These are phyloP conservation scores for Dissophora ornata DNA, from an alignment of 192 early-diverging fungal species.

Conservation along the genomic window DNA sequence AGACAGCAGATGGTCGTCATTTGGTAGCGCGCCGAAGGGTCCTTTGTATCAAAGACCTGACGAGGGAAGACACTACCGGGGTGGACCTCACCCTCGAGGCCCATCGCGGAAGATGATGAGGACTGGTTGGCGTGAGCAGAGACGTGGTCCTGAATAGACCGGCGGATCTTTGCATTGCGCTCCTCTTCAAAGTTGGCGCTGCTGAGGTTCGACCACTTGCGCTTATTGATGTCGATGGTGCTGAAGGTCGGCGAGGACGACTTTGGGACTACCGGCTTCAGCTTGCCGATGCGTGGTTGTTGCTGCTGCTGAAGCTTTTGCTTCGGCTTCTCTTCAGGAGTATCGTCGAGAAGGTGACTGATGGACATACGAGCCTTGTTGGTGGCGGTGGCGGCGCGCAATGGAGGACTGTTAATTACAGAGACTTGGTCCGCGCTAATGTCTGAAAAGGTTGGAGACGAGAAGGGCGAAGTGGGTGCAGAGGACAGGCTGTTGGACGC, in stretches of 20 bases:
- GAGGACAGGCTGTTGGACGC: slow-evolving; percentile 26
- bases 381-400: slow-evolving; percentile 6
- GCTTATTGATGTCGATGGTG: slow-evolving; percentile 37
- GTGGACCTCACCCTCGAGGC: not conserved
- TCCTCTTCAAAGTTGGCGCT: slow-evolving; percentile 51
- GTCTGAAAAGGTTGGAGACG: slow-evolving; percentile 5
- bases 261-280: slow-evolving; percentile 7
- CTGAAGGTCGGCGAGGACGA: slow-evolving; percentile 24
- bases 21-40: slow-evolving; percentile 42
- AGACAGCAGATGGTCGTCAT: slow-evolving; percentile 85
- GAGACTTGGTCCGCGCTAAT: not conserved
- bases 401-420: slow-evolving; percentile 13
- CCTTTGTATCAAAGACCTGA: slow-evolving; percentile 29
- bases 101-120: slow-evolving; percentile 9
- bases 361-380: slow-evolving; percentile 51
- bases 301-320: slow-evolving; percentile 20
- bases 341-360: slow-evolving; percentile 39
- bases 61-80: slow-evolving; percentile 10
- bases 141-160: slow-evolving; percentile 56
- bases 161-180: slow-evolving; percentile 58
- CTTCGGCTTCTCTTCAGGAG: slow-evolving; percentile 3
- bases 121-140: slow-evolving; percentile 30
- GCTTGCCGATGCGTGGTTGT: slow-evolving; percentile 1
- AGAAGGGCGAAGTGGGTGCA: slow-evolving; percentile 19
- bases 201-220: slow-evolving; percentile 54